Percentiles rank a stretch among this genome's conserved stretches.
Evolutionary conservation across 371 early-diverging fungal genomes (phyloP).

Genomic region (Mortierella sp.): DNA sequence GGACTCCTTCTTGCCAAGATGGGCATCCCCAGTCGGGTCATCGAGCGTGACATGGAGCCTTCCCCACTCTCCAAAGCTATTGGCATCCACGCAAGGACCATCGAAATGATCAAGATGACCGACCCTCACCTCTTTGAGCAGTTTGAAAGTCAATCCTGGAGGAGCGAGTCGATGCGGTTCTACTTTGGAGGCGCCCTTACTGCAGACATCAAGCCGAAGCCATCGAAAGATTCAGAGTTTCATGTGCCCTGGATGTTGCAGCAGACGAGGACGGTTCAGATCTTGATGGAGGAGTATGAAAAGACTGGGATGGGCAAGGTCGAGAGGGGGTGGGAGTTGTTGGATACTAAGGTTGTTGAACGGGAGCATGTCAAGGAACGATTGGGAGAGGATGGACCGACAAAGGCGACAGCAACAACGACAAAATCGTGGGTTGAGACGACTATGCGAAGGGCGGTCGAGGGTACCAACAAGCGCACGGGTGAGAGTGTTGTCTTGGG

Average conservation of each 20-base stretch:
- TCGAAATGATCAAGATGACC: slow-evolving; percentile 33
- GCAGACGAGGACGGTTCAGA: slow-evolving; percentile 27
- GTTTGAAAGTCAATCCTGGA: slow-evolving; percentile 10
- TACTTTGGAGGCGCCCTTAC: slow-evolving; percentile 8
- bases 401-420: neutral
- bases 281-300: slow-evolving; percentile 23
- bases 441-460: slow-evolving; percentile 19
- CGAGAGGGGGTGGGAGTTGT: slow-evolving; percentile 47
- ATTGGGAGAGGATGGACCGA: neutral
- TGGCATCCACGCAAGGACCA: slow-evolving; percentile 32
- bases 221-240: slow-evolving; percentile 27
- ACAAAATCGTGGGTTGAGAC: slow-evolving; percentile 29
- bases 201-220: neutral
- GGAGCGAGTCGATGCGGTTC: slow-evolving; percentile 4
- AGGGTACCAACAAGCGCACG: slow-evolving; percentile 8
- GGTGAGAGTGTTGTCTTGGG: slow-evolving; percentile 23
- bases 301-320: slow-evolving; percentile 14
- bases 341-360: slow-evolving; percentile 41
- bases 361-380: neutral
- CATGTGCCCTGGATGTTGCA: slow-evolving; percentile 18
- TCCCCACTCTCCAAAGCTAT: slow-evolving; percentile 31
- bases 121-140: slow-evolving; percentile 3
- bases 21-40: slow-evolving; percentile 35
- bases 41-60: slow-evolving; percentile 26
- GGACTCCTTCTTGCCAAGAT: slow-evolving; percentile 38